Evolutionary conservation across 345 rosid species (phyloP).

Genomic region (Gossypioides kirkii): DNA sequence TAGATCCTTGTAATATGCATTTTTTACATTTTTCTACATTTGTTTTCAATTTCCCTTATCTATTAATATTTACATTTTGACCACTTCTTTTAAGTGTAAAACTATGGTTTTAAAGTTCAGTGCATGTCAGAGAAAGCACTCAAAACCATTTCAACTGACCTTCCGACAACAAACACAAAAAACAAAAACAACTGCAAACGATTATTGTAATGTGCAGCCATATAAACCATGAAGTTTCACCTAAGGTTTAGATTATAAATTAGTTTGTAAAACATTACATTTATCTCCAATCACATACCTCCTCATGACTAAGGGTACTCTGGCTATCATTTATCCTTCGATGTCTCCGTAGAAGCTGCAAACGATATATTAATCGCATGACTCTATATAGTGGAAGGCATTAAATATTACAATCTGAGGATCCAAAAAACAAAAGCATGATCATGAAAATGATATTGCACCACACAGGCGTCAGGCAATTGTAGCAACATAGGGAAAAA

Average conservation of each 20-base stretch:
- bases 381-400: not conserved
- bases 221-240: not conserved
- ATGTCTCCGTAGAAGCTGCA: slow-evolving; percentile 58
- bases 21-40: not conserved
- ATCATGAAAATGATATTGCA: not conserved
- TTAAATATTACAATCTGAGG: not conserved
- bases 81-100: not conserved
- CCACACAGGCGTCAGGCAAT: not conserved
- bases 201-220: not conserved
- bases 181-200: not conserved
- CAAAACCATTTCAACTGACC: not conserved
- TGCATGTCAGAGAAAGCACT: not conserved
- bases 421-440: not conserved
- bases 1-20: not conserved
- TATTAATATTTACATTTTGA: not conserved
- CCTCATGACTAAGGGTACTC: slow-evolving; percentile 44
- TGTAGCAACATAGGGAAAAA: not conserved
- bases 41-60: not conserved
- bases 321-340: slow-evolving; percentile 57
- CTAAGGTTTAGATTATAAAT: not conserved
- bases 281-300: slow-evolving; percentile 32
- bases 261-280: not conserved
- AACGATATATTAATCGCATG: slow-evolving; percentile 2
- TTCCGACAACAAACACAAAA: not conserved
- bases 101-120: not conserved